Base-by-base conservation (phyloP, 352 stramenopile genomes). In the Pythium grandisporangium region DNA sequence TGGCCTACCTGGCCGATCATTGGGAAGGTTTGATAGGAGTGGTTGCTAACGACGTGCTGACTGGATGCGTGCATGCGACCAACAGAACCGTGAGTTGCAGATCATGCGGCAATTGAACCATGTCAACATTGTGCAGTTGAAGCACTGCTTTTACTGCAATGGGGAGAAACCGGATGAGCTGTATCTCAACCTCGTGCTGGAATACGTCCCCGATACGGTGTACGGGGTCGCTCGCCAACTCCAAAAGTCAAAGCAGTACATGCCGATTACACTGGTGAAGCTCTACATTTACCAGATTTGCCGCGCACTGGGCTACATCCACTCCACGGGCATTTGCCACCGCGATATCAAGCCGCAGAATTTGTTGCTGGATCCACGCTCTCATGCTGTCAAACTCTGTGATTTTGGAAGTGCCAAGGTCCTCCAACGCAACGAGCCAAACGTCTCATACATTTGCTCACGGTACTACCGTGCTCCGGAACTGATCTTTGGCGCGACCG, bases 241-340 rank as follows among this genome's bases (percentile, higher is more conserved):
- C 45, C 94, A 98, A 59, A 98, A 98, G 62, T 82, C 85, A 55
- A 98, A 98, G 60, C 91, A 98, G 54, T 81, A 95, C 45, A 93
- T 99, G 62, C 96, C 96, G 26, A 66, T 98, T 27, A 64, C 98
- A 37, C 95, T 97, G 45, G 95, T 99, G 33, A 98, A 99, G 73
- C 72, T 99, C n/a, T 99, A 99, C 74, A 95, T 99, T 30, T 99
- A 99, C 70, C 97, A 99, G 73, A 95, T 99, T 30, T 98, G 87
- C 41, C 81, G 96, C 36, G 87, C 96, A 14, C 65, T 99, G 36
- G 93, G 91, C 13, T 98, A 99, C 70, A 99, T 99, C 54, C 97
- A 99, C 59, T 81, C 81, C 5, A 83, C 94, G 24, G 96, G 95
- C 29, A 98, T 99, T 47, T 99, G 96, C 60, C 96, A 99, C 63